These are phyloP conservation scores for Elaeis oleifera DNA, from an alignment of 202 grass and related monocot species.

Conservation along the genomic window DNA sequence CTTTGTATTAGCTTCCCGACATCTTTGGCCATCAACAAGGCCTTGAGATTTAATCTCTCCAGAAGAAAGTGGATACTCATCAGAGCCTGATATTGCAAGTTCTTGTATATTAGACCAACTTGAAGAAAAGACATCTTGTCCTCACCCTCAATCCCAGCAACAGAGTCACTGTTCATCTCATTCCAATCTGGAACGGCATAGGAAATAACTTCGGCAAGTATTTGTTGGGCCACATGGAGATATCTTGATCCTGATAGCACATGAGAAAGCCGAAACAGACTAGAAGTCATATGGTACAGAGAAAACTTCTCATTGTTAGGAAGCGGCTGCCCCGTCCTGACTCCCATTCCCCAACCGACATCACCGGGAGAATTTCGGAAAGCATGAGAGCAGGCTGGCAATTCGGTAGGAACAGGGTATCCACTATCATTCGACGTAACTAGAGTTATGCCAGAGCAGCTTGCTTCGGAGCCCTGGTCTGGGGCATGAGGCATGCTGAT, in stretches of 20 bases:
- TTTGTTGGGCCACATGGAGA: constrained; percentile 16
- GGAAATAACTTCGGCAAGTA: constrained; percentile 16
- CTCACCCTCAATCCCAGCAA: constrained; percentile 5
- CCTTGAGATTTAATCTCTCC: constrained; percentile 4
- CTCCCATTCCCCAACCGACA: background rate
- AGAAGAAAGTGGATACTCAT: background rate
- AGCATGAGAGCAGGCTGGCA: constrained; percentile 14
- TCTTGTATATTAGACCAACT: background rate
- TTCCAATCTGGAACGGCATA: constrained; percentile 2
- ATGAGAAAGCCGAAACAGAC: constrained; percentile 1
- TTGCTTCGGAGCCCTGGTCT: constrained; percentile 42
- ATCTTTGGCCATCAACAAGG: constrained; percentile 1
- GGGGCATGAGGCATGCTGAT: background rate
- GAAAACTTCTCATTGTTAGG: constrained; percentile 3
- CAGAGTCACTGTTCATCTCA: background rate
- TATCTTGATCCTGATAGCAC: constrained; percentile 19
- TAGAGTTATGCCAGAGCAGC: constrained; percentile 43
- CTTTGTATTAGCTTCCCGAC: constrained; percentile 1
- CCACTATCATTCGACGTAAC: constrained; percentile 12
- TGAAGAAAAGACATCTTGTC: constrained; percentile 12
- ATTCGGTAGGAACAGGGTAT: constrained; percentile 6
- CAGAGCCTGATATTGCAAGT: background rate
- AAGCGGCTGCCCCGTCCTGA: background rate
- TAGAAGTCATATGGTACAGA: background rate
- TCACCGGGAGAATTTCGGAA: constrained; percentile 25